Base-by-base conservation (phyloP, 192 early-diverging fungal species). In the Backusella luteola region DNA sequence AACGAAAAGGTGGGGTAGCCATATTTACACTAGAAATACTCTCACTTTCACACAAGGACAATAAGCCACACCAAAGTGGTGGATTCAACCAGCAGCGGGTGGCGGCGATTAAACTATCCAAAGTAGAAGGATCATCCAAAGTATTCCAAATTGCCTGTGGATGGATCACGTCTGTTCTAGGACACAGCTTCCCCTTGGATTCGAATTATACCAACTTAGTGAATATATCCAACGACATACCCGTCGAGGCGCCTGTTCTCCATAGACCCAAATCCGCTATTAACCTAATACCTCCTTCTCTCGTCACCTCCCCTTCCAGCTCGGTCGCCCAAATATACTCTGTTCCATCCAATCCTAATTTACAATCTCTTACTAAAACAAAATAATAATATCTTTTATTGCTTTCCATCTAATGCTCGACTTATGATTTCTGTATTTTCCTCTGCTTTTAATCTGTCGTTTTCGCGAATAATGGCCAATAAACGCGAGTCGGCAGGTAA, bases 141-240 rank as follows among this genome's bases (percentile, higher is more conserved):
- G 80, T 78, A 21, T 81, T 75, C 44, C 74, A 77, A 34, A 49
- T 81, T 17, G 80, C 76, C 14, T 78, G 76, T 56, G 80, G 80
- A 12, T 81, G 80, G 80, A 75, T 81, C 8, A 63, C 66, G 6
- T 56, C 69, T n/a, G 73, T 75, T 1, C 38, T 79, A 4, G 69
- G 70, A 15, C 70, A 71, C 17, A 71, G 42, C 15, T 44, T 71
- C 39, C 14, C 70, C 12, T 71, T 71, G 26, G 42, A 41, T 44
- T 26, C 35, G 14, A 71, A 32, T 19, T 49, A 42, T 71, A 46
- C 35, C 35, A 70, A 2, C 15, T 49, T 71, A 6, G 17, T 26
- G 41, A 44, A 41, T 49, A 46, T 44, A 26, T 41, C 39, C 44
- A 49, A 15, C 42, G 70, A 71, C 26, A 71, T 71, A 71, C 69